Conservation (phyloP, 2,329 filamentous ascomycete genomes). For the Dactylella cylindrospora region DNA sequence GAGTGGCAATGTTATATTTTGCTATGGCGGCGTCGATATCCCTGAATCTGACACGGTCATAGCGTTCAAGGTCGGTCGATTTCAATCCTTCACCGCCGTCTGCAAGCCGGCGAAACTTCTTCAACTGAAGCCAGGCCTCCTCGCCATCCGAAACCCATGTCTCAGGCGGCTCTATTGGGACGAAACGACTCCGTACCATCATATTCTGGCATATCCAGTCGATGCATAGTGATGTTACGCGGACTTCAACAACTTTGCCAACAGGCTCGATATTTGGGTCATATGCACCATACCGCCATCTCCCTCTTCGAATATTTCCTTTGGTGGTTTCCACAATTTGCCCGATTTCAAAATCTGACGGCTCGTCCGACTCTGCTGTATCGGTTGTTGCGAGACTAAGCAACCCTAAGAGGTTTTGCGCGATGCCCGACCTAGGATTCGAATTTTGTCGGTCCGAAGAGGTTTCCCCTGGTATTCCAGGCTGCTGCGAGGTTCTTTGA, state of each 20-base stretch:
- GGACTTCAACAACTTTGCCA: constrained; percentile 59
- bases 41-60: constrained; percentile 60
- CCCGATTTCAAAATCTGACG: constrained; percentile 53
- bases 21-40: constrained; percentile 57
- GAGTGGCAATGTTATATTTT: constrained; percentile 56
- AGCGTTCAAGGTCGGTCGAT: constrained; percentile 46
- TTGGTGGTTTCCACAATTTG: constrained; percentile 59
- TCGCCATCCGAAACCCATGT: constrained; percentile 54
- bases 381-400: constrained; percentile 35
- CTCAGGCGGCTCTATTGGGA: constrained; percentile 50
- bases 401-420: constrained; percentile 13
- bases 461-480: constrained; percentile 2
- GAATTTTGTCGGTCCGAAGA: constrained; percentile 12
- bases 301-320: constrained; percentile 57
- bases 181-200: constrained; percentile 48
- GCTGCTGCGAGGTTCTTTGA: constrained; percentile 46
- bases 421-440: constrained; percentile 23
- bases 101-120: constrained; percentile 49
- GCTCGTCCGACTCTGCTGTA: constrained; percentile 48
- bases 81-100: constrained; percentile 49
- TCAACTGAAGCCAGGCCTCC: constrained; percentile 53
- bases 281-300: constrained; percentile 59
- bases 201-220: constrained; percentile 59
- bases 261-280: constrained; percentile 56
- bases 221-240: constrained; percentile 55